Percentiles rank a stretch among this genome's conserved stretches.
Evolutionary conservation across 805 yeast genomes (phyloP).

Genomic region (Yarrowia osloensis): DNA sequence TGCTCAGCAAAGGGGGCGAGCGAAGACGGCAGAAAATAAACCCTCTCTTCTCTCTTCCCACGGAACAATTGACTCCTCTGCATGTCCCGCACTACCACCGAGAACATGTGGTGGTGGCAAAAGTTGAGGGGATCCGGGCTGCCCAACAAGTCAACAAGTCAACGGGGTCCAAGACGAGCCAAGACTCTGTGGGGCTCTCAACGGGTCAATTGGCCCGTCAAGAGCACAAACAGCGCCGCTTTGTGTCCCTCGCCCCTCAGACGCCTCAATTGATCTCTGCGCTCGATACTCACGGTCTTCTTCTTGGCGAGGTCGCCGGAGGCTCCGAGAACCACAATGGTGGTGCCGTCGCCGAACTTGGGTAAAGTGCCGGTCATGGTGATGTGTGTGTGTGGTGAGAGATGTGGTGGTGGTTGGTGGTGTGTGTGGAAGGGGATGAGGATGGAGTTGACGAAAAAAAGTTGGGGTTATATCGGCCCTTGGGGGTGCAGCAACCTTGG

Average conservation of each 20-base stretch:
- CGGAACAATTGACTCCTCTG: neutral
- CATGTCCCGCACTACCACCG: neutral
- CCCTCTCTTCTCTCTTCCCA: too few species aligned
- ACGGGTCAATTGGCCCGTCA: neutral
- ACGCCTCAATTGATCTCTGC: neutral
- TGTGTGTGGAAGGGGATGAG: neutral
- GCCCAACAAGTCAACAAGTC: too few species aligned
- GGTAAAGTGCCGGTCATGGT: constrained; percentile 25
- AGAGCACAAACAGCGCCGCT: neutral
- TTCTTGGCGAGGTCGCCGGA: constrained; percentile 94
- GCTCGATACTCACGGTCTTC: constrained; percentile 55
- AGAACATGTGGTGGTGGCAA: neutral
- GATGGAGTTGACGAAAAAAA: neutral
- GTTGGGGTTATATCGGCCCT: neutral
- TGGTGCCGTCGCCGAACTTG: constrained; percentile 62
- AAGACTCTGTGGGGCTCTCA: neutral
- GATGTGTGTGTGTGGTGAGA: neutral
- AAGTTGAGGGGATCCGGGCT: neutral
- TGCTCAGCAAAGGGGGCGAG: constrained; percentile 7
- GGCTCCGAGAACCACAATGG: constrained; percentile 87
- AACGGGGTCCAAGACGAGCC: neutral
- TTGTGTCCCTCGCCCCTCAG: neutral
- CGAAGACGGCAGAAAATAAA: too few species aligned
- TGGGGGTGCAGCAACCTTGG: constrained; percentile 31
- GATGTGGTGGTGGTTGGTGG: neutral